A percentile compares a stretch with the other conserved stretches of the same genome.
Evolutionary conservation across 2,329 filamentous ascomycete species (phyloP).

Genomic region (Claviceps pusilla): DNA sequence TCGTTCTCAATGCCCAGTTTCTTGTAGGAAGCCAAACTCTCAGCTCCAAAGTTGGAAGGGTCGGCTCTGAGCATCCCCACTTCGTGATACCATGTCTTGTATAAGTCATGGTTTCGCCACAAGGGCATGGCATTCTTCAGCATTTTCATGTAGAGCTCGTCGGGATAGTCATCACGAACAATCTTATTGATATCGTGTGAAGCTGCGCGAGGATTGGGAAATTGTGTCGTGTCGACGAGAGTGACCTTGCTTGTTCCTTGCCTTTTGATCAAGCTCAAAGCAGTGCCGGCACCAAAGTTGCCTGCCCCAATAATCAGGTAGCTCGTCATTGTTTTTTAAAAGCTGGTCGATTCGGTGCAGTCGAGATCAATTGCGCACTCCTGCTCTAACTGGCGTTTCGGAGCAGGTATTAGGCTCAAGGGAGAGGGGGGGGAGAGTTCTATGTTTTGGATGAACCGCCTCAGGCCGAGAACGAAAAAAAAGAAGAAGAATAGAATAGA

Average conservation of each 20-base stretch:
- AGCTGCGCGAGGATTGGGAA: conserved; percentile 25
- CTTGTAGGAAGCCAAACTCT: conserved; percentile 26
- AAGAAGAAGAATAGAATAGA: not conserved
- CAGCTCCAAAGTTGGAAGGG: conserved; percentile 26
- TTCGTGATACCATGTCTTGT: conserved; percentile 38
- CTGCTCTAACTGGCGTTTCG: not conserved
- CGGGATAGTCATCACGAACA: conserved; percentile 27
- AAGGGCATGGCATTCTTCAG: conserved; percentile 24
- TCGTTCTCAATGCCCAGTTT: conserved; percentile 24
- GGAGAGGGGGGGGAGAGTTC: not conserved
- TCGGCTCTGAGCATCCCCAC: conserved; percentile 37
- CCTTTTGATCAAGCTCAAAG: conserved; percentile 19
- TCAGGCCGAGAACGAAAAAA: not conserved
- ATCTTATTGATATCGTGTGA: conserved; percentile 34
- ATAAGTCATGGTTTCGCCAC: conserved; percentile 32
- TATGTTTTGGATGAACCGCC: not conserved
- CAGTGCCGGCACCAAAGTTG: conserved; percentile 30
- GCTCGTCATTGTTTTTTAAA: conserved; percentile 5
- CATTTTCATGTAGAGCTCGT: conserved; percentile 25
- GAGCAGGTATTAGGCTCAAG: not conserved
- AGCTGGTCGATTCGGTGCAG: not conserved
- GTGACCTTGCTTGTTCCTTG: conserved; percentile 16
- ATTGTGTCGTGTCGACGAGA: conserved; percentile 22
- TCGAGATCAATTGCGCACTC: not conserved
- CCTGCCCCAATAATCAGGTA: conserved; percentile 27